Evolutionary conservation across 768 basidiomycete species (phyloP), one percentile per base, ranked within the genome.

Genomic region (Lactarius tabidus): DNA sequence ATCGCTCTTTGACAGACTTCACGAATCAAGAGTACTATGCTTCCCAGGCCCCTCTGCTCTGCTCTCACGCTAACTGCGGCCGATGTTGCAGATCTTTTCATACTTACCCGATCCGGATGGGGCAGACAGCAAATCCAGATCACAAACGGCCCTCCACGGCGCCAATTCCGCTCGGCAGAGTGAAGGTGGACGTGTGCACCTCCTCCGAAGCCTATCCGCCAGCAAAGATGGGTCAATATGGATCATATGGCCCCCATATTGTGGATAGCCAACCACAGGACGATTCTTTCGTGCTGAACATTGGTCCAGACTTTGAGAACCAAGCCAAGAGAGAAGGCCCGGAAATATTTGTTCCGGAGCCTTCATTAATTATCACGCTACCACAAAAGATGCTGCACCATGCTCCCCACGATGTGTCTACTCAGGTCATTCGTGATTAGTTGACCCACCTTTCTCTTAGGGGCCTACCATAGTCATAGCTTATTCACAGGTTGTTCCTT

Each of bases 101-200:
- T 33, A 15, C 0, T 15, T 14, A 7, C 12, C 31, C 23, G 9
- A 23, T 6, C 4, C 43, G 23, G 45, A 48, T n/a, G 45, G 43
- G 31, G n/a, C 43, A n/a, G 5, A 31, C 43, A 9, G 12, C 20
- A 12, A 14, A 5, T n/a, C 12, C 35, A 35, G 60, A 36, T 1
- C 17, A 15, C 36, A 60, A 28, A 39, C 45, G 26, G 12, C n/a
- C 14, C 36, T 23, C 48, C 20, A 17, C 38, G 18, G 29, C 15
- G 12, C 57, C 48, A 1, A 53, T 63, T 29, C 57, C 51, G 2
- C 36, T 66, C 45, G 43, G 15, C 54, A 38, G 48, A 7, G n/a
- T 66, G 38, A 26, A 59, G 15, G 62, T 66, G 38, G 23, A 41
- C 26, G 51, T 51, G 17, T 29, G 56, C 53, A 67, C 31, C 18